These are phyloP conservation scores for Neonothopanus nambi DNA, from an alignment of 1,284 basidiomycete species.

Conservation along the genomic window DNA sequence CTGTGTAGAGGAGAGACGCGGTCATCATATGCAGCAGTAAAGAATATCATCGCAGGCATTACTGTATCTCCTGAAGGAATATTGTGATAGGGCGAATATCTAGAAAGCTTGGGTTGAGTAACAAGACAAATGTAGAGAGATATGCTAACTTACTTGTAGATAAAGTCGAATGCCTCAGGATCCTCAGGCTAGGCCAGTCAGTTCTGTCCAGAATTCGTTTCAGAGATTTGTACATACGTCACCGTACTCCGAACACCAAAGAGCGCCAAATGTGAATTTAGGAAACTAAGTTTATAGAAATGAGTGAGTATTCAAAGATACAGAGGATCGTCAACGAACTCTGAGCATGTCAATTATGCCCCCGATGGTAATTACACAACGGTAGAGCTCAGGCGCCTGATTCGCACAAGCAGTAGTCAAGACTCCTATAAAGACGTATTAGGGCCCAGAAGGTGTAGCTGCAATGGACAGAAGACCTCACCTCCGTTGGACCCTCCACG, in stretches of 20 bases:
- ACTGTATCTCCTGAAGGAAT: neutral
- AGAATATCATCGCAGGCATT: constrained; percentile 3
- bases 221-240: neutral
- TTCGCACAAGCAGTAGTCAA: constrained; percentile 2
- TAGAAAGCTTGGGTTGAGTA: neutral
- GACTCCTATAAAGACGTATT: neutral
- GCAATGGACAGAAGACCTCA: neutral
- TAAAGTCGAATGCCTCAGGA: constrained; percentile 2
- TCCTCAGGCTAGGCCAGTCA: neutral
- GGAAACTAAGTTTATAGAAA: neutral
- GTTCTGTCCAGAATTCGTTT: neutral
- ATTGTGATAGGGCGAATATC: constrained; percentile 6
- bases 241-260: constrained; percentile 4
- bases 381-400: constrained; percentile 5
- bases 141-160: neutral
- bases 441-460: neutral
- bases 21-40: constrained; percentile 6
- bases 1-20: constrained; percentile 3
- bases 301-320: neutral
- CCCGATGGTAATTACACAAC: constrained; percentile 1
- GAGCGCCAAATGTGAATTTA: constrained; percentile 1
- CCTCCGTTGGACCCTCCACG: constrained; percentile 3
- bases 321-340: neutral
- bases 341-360: constrained; percentile 6
- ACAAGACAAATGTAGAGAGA: neutral